phyloP scores from a whole-genome alignment of 345 rosid genomes.

The Reutealis trisperma region DNA sequence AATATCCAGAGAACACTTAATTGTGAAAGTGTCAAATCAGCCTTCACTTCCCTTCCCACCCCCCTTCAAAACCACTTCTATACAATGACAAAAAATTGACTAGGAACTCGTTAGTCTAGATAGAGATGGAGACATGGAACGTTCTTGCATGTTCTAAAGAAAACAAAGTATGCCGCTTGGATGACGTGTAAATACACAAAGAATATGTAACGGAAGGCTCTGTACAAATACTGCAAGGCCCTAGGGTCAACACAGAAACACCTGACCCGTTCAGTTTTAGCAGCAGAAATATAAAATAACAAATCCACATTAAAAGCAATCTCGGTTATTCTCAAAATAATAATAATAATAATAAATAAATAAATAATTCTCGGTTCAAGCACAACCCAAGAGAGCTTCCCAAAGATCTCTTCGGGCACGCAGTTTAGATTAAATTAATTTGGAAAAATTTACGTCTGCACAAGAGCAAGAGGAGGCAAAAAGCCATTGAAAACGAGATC shows the following conservation, averaged over 20 bases:
- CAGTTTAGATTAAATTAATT: too few relatives aligned
- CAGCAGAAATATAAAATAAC: not conserved
- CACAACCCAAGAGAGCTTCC: too few relatives aligned
- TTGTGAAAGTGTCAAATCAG: not conserved
- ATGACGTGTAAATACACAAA: too few relatives aligned
- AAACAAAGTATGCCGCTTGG: not conserved
- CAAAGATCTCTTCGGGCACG: too few relatives aligned
- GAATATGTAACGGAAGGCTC: not conserved
- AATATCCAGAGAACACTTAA: not conserved
- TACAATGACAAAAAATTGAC: not conserved
- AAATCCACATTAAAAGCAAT: too few relatives aligned
- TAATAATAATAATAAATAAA: too few relatives aligned
- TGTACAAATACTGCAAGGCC: not conserved
- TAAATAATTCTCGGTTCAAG: too few relatives aligned
- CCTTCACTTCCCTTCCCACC: too few relatives aligned
- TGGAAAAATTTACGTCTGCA: too few relatives aligned
- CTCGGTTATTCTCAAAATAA: too few relatives aligned
- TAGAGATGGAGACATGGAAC: not conserved
- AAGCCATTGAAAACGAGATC: not conserved
- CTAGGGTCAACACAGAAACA: not conserved
- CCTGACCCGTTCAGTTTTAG: not conserved
- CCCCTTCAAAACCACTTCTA: not conserved
- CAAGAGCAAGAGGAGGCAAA: too few relatives aligned
- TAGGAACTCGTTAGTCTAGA: not conserved
- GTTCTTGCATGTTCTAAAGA: conserved; percentile 2